phyloP scores from a whole-genome alignment of 2,329 filamentous ascomycete genomes.

The Trichoderma semiorbis region DNA sequence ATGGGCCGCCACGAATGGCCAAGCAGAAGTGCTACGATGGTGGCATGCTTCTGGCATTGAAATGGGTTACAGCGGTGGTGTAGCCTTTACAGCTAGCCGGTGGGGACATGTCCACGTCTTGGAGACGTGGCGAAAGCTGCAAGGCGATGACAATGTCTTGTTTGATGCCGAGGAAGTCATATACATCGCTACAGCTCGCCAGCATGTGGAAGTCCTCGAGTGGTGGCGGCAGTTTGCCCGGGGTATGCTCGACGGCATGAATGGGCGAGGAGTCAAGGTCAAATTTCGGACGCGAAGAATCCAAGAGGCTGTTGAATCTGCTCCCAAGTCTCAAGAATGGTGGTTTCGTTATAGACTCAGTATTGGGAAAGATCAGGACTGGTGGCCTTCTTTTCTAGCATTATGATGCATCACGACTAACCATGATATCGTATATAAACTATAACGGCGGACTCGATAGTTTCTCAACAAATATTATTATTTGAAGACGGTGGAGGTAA shows the following conservation, averaged over 20 bases:
- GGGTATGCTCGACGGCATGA: constrained; percentile 52
- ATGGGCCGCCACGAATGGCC: constrained; percentile 78
- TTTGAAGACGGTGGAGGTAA: neutral
- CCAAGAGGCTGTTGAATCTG: constrained; percentile 89
- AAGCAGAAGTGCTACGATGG: constrained; percentile 75
- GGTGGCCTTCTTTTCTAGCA: constrained; percentile 81
- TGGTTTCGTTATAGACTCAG: constrained; percentile 85
- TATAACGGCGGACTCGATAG: neutral
- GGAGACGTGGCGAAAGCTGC: constrained; percentile 72
- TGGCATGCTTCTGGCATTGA: constrained; percentile 82
- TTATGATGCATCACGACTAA: neutral
- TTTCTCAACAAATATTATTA: neutral
- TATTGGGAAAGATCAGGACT: constrained; percentile 74
- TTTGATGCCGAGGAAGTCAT: constrained; percentile 76
- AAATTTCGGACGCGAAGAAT: constrained; percentile 96
- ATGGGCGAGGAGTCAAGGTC: constrained; percentile 61
- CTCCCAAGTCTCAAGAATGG: constrained; percentile 76
- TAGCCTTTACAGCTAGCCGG: constrained; percentile 79
- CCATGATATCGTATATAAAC: neutral
- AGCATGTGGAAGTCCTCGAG: constrained; percentile 78
- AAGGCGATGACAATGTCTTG: constrained; percentile 63
- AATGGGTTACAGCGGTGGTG: constrained; percentile 73
- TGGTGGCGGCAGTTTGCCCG: constrained; percentile 80
- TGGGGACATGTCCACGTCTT: constrained; percentile 83
- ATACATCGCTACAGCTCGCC: constrained; percentile 82